Evolutionary conservation across 108 stramenopile species (phyloP), one percentile per base, ranked within the genome.

Genomic region (Nitzschia sp.): DNA sequence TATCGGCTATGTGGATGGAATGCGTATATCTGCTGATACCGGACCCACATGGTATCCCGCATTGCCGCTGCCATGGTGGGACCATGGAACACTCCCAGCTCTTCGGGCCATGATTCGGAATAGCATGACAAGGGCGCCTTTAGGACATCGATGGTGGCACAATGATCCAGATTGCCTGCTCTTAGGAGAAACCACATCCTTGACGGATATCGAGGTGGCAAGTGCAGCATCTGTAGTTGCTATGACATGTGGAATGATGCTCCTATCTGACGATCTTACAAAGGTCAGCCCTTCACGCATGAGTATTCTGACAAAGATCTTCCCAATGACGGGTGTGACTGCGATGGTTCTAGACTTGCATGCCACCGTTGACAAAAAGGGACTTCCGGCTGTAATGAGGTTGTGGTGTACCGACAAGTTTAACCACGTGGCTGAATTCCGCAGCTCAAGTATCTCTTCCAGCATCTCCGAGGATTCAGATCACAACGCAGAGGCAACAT

Each of bases 111-210:
- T 95, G 93, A 81, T 95, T 52, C 89, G 96, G 24, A 95, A 95
- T 63, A 87, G 89, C 24, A 80, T 97, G 63, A 87, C 80, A 21
- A 80, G 96, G 53, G 80, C 90, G 26, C 77, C 83, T 24, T 71
- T 95, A 34, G 91, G 91, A 39, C 89, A 93, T 67, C 80, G 92
- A 34, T 95, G 88, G 88, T 95, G 95, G 95, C 87, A 90, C 59
- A 96, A 96, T 70, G 96, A 97, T 83, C 96, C 96, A 7, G 96
- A 97, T 69, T 97, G 96, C 70, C 59, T 97, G 11, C 62, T 97
- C 25, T 72, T 97, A 3, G 90, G 96, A 44, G 80, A 94, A 44
- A 85, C 78, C n/a, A 94, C 94, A 8, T 84, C 86, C 43, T 68
- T 95, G 26, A 87, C 87, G 10, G 79, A 91, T 55, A 75, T 72